phyloP scores from a whole-genome alignment of 208 protist species.

The Crithidia brevicula region DNA sequence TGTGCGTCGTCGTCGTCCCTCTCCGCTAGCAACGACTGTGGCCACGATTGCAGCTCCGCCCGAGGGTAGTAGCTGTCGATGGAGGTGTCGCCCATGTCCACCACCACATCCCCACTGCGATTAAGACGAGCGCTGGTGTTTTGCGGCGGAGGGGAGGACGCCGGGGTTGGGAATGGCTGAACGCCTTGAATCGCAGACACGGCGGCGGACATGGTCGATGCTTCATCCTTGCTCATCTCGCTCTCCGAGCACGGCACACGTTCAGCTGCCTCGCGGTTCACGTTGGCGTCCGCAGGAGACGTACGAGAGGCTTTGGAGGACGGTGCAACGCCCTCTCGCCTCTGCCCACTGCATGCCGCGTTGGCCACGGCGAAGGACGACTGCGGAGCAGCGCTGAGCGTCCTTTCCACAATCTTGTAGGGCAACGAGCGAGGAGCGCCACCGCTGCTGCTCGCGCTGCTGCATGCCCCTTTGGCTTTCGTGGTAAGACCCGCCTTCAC shows the following conservation, averaged over 20 bases:
- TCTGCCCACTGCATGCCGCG: no score
- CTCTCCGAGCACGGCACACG: constrained; percentile 10
- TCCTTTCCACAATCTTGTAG: constrained; percentile 33
- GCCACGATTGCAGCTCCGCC: constrained; percentile 25
- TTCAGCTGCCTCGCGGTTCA: no score
- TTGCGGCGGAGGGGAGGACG: neutral
- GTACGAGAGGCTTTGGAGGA: no score
- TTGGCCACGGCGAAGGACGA: no score
- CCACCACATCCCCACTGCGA: constrained; percentile 3
- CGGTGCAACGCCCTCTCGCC: no score
- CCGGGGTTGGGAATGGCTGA: neutral
- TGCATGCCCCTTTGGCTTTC: neutral
- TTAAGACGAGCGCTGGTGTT: neutral
- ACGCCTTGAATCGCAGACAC: constrained; percentile 9
- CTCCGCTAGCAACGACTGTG: constrained; percentile 4
- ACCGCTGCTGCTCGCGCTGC: neutral
- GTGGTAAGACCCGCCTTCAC: constrained; percentile 27
- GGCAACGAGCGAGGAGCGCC: neutral
- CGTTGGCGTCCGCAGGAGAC: neutral
- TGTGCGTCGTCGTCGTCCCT: constrained; percentile 15
- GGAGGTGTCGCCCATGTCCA: constrained; percentile 41
- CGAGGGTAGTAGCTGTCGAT: constrained; percentile 31
- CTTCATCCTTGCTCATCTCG: constrained; percentile 1
- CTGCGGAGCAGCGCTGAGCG: neutral
- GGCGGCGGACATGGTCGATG: constrained; percentile 13